Base-by-base conservation (phyloP, 306 rosid species). In the Aeschynomene evenia region DNA sequence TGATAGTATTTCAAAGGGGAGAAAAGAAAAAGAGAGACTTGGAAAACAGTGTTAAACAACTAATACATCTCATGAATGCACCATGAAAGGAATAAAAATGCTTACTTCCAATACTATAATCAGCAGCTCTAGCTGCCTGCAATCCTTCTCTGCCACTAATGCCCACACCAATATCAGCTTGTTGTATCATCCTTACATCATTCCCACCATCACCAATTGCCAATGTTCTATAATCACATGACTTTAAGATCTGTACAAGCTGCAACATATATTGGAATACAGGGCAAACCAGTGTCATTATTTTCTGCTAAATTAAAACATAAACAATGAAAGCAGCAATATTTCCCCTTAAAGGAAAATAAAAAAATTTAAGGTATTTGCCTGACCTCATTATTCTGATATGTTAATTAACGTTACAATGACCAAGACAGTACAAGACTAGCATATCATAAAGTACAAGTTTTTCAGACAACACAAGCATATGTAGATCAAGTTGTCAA, bases 121-220 rank as follows among this genome's bases (percentile, higher is more conserved):
- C 99, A 59, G 99, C 97, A 2, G 99, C 97, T 82, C 99, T 91
- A n/a, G 99, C 99, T 56, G 99, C 99, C 83, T 95, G 99, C 79
- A 91, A 82, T 77, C 99, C 99, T 85, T 95, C 99, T 80, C 99
- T 82, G 55, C 99, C 99, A 76, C 99, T 95, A 63, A 95, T 95
- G 72, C 99, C 99, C 71, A 95, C 97, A 60, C 99, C 97, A 67
- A 94, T 94, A 69, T 94, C 95, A 56, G 99, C 99, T 81, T 91
- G 91, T 66, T 95, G 99, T 78, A 95, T 95, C 99, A 95, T 91
- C 85, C 99, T 91, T 74, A 95, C 99, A 70, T 95, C 99, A 74
- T 95, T 95, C 61, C 99, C 99, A 59, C 96, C 99, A 81, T 95
- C 99, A 34, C 99, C 99, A 79, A 95, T 84, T 56, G 99, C 99